These are phyloP conservation scores for Endocladia muricata DNA, from an alignment of 31 red algal genomes.

Conservation along the genomic window DNA sequence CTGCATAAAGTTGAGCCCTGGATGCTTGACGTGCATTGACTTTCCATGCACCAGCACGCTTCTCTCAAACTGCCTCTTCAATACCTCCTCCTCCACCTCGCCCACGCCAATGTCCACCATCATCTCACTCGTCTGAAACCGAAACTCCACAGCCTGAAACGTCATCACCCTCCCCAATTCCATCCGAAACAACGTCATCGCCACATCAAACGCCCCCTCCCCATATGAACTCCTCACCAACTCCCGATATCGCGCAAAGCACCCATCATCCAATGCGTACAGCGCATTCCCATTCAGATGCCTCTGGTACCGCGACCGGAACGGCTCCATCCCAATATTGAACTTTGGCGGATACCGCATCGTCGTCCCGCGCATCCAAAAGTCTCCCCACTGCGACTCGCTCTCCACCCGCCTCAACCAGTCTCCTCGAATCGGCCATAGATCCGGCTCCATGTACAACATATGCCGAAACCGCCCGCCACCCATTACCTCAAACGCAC, in stretches of 20 bases:
- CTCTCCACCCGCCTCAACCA: constrained; percentile 54
- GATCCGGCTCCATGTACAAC: constrained; percentile 83
- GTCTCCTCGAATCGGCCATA: constrained; percentile 49
- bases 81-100: constrained; percentile 13
- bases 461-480: constrained; percentile 26
- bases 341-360: constrained; percentile 78
- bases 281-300: constrained; percentile 92
- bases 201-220: constrained; percentile 72
- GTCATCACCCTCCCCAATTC: constrained; percentile 15
- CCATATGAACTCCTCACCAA: constrained; percentile 46
- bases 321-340: constrained; percentile 70
- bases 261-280: constrained; percentile 66
- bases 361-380: constrained; percentile 69
- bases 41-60: constrained; percentile 68
- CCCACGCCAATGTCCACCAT: constrained; percentile 61
- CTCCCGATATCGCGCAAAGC: constrained; percentile 62
- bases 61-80: constrained; percentile 22
- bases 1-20: constrained; percentile 55
- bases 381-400: constrained; percentile 21
- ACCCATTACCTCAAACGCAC: constrained; percentile 2
- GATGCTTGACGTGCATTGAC: constrained; percentile 30
- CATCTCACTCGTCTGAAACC: constrained; percentile 65
- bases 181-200: constrained; percentile 61
- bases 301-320: constrained; percentile 55
- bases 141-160: constrained; percentile 61